Conservation (phyloP, 225 moss, liverwort and hornwort species). For the Physcomitrellopsis africana region DNA sequence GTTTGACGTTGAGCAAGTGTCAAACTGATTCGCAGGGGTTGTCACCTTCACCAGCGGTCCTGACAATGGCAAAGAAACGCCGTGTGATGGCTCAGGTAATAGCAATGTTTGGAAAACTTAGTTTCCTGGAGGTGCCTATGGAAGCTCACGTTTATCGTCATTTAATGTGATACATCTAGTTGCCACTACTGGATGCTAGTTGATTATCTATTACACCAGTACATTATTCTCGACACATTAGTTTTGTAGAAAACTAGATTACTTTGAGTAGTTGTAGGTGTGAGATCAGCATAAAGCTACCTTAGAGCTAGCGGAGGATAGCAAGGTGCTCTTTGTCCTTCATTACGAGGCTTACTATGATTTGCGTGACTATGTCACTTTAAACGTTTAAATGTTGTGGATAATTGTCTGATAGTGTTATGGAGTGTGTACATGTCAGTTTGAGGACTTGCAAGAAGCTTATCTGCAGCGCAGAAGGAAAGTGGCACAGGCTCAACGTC, state of each 20-base stretch:
- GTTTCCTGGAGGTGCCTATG: background rate
- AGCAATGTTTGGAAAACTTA: background rate
- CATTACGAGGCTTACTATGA: background rate
- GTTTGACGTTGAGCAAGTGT: conserved; percentile 39
- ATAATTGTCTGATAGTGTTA: conserved; percentile 20
- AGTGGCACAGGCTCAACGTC: conserved; percentile 56
- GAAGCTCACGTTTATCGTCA: background rate
- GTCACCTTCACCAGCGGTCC: conserved; percentile 44
- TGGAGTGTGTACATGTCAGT: conserved; percentile 50
- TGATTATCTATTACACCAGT: background rate
- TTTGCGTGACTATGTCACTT: background rate
- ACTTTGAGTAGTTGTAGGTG: background rate
- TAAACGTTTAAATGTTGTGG: background rate
- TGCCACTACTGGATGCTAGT: background rate
- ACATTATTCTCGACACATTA: background rate
- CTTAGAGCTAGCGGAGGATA: background rate
- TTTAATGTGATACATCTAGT: background rate
- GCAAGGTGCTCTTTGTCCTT: background rate
- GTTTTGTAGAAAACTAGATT: conserved; percentile 9
- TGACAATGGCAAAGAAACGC: conserved; percentile 81
- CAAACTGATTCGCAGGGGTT: conserved; percentile 51
- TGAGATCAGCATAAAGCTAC: background rate
- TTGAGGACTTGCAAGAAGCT: conserved; percentile 94
- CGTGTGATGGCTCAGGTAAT: conserved; percentile 81
- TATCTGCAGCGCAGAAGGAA: conserved; percentile 83